A percentile compares a stretch with the other conserved stretches of the same genome.
phyloP scores from a whole-genome alignment of 1,284 basidiomycete species.

The Irpex sp. region DNA sequence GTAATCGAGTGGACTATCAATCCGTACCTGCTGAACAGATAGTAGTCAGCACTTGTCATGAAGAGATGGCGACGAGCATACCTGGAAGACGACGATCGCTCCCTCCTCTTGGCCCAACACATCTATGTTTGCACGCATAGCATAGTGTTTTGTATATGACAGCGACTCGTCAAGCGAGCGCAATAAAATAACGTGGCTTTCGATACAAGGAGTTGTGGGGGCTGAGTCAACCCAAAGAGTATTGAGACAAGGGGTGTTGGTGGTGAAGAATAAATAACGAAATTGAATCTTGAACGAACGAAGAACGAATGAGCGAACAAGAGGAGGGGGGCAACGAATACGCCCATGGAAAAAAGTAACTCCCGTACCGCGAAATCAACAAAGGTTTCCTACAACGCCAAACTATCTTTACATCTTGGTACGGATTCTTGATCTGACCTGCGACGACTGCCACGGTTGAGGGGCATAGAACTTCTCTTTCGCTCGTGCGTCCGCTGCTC shows the following conservation, averaged over 20 bases:
- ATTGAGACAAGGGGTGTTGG: not conserved
- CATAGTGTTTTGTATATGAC: not conserved
- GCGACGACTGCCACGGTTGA: slow-evolving; percentile 18
- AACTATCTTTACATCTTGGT: slow-evolving; percentile 14
- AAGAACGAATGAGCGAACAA: slow-evolving; percentile 9
- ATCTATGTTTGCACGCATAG: not conserved
- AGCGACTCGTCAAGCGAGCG: not conserved
- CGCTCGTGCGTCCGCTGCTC: slow-evolving; percentile 40
- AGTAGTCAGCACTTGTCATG: not conserved
- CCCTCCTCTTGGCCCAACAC: not conserved
- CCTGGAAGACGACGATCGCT: not conserved
- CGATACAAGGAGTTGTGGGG: not conserved
- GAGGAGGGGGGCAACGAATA: slow-evolving; percentile 9
- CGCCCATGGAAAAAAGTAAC: slow-evolving; percentile 6
- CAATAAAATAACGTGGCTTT: not conserved
- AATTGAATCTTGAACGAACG: slow-evolving; percentile 6
- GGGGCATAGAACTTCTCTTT: slow-evolving; percentile 36
- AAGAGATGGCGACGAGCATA: not conserved
- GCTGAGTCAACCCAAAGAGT: not conserved
- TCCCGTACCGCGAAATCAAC: not conserved
- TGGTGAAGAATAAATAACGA: slow-evolving; percentile 9
- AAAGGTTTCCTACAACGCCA: slow-evolving; percentile 7
- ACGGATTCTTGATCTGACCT: slow-evolving; percentile 13
- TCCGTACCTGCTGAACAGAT: not conserved
- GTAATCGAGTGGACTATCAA: not conserved